Evolutionary conservation across 2,329 filamentous ascomycete genomes (phyloP).

Genomic region (Fusarium albosuccineum): DNA sequence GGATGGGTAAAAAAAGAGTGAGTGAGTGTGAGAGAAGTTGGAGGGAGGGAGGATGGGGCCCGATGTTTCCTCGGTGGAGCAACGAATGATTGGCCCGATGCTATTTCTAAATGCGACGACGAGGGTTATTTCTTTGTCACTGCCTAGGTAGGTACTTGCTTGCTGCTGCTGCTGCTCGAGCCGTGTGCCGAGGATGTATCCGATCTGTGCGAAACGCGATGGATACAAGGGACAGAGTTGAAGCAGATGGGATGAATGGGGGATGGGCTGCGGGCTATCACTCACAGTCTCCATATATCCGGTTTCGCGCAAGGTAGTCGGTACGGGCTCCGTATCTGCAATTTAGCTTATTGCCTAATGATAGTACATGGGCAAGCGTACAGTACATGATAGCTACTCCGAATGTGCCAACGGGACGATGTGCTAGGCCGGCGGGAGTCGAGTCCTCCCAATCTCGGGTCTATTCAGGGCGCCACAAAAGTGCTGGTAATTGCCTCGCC

Average conservation of each 20-base stretch:
- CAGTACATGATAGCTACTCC: conserved; percentile 5
- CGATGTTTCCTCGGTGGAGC: neutral
- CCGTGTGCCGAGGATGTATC: neutral
- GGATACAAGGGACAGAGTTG: conserved; percentile 2
- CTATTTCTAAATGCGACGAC: conserved; percentile 6
- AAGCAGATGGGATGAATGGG: conserved; percentile 1
- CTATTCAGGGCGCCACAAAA: conserved; percentile 37
- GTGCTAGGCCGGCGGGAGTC: neutral
- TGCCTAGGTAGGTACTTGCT: neutral
- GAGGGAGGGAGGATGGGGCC: neutral
- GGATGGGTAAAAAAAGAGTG: neutral
- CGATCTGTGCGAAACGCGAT: neutral
- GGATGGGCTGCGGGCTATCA: conserved; percentile 19
- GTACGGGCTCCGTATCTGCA: conserved; percentile 11
- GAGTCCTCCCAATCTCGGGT: conserved; percentile 24
- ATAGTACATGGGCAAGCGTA: neutral
- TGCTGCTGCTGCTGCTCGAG: neutral
- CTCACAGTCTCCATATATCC: conserved; percentile 34
- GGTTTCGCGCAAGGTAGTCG: conserved; percentile 23
- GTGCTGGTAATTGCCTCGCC: conserved; percentile 17
- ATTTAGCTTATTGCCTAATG: conserved; percentile 26
- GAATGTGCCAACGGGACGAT: too few relatives aligned
- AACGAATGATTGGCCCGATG: neutral
- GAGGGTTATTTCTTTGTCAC: neutral
- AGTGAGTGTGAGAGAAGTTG: conserved; percentile 1